Conservation (phyloP, 2,329 filamentous ascomycete species). For the Hypoxylon sp. region DNA sequence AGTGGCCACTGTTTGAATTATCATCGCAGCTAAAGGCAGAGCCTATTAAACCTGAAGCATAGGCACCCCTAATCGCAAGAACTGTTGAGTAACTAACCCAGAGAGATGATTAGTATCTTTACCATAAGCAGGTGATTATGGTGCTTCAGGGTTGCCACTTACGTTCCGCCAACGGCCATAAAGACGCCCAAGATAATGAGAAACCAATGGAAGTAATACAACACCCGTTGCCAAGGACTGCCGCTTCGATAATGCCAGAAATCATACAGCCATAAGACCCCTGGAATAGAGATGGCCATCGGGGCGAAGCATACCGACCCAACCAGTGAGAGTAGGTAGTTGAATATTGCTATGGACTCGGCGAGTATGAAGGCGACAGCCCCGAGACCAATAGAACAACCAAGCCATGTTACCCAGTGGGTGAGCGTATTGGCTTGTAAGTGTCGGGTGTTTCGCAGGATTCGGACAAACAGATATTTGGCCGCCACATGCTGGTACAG, state of each 20-base stretch:
- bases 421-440: constrained; percentile 44
- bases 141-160: constrained; percentile 5
- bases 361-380: constrained; percentile 40
- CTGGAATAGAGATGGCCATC: constrained; percentile 48
- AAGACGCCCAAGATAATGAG: constrained; percentile 33
- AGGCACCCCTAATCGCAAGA: constrained; percentile 33
- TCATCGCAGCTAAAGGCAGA: constrained; percentile 37
- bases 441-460: constrained; percentile 44
- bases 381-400: constrained; percentile 38
- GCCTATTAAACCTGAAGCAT: constrained; percentile 33
- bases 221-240: constrained; percentile 19
- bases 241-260: constrained; percentile 46
- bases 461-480: constrained; percentile 48
- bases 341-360: constrained; percentile 44
- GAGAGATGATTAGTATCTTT: no score
- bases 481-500: constrained; percentile 47
- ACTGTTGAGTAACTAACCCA: constrained; percentile 34
- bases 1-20: constrained; percentile 31
- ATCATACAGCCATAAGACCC: constrained; percentile 50
- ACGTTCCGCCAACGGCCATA: constrained; percentile 34
- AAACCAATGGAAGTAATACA: constrained; percentile 33
- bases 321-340: constrained; percentile 45
- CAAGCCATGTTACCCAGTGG: constrained; percentile 46
- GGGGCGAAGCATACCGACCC: constrained; percentile 50
- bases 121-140: no score